Percentiles rank a stretch among this genome's conserved stretches.
Evolutionary conservation across 164 flowering plant species (phyloP).

Genomic region (Amborella trichopoda): DNA sequence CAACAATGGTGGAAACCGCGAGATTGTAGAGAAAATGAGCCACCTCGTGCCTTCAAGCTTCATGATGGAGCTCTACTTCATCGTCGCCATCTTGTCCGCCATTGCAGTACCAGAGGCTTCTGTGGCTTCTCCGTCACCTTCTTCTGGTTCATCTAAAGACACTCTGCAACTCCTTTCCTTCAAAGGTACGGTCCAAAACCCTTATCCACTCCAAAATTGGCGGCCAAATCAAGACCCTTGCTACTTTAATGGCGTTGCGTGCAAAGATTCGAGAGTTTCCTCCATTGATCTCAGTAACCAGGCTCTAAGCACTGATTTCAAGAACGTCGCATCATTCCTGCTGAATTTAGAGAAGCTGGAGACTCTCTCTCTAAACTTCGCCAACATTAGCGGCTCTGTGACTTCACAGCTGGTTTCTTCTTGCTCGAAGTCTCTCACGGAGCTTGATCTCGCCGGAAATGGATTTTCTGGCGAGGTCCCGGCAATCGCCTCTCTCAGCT

Average conservation of each 20-base stretch:
- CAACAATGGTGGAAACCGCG: too few species aligned
- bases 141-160: too few species aligned
- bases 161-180: constrained; percentile 35
- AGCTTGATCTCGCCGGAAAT: constrained; percentile 63
- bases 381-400: constrained; percentile 43
- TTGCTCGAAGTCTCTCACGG: constrained; percentile 26
- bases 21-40: too few species aligned
- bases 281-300: constrained; percentile 35
- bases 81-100: too few species aligned
- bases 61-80: too few species aligned
- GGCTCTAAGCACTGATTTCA: constrained; percentile 25
- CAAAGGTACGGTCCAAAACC: constrained; percentile 30
- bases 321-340: constrained; percentile 26
- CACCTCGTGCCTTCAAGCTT: too few species aligned
- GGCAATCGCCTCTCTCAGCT: constrained; percentile 21
- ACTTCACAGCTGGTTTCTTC: constrained; percentile 13
- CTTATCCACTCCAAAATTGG: constrained; percentile 39
- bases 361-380: constrained; percentile 18
- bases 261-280: constrained; percentile 37
- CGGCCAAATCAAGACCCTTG: constrained; percentile 29
- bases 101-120: too few species aligned
- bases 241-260: constrained; percentile 40
- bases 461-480: constrained; percentile 38
- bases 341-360: constrained; percentile 31
- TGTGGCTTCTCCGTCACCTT: too few species aligned